Evolutionary conservation across 805 yeast genomes (phyloP).

Genomic region (Isabelozyma heimii): DNA sequence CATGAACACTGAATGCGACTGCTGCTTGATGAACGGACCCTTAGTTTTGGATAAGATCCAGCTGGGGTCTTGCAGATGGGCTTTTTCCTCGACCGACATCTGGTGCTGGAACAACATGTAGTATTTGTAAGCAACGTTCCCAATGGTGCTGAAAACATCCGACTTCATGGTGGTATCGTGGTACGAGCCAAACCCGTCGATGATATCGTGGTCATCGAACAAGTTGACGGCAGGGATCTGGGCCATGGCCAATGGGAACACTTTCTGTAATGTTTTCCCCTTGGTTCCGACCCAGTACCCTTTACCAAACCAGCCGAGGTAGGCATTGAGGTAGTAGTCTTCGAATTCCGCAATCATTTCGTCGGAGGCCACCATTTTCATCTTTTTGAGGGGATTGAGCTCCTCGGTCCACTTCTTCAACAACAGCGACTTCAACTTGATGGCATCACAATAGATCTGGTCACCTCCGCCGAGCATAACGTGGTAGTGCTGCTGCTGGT

Average conservation of each 20-base stretch:
- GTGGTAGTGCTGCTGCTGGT: constrained; percentile 63
- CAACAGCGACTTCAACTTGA: constrained; percentile 54
- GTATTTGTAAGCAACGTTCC: constrained; percentile 76
- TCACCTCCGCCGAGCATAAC: constrained; percentile 99
- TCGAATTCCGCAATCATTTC: constrained; percentile 56
- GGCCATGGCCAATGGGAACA: constrained; percentile 74
- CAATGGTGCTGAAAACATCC: constrained; percentile 68
- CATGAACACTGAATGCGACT: constrained; percentile 66
- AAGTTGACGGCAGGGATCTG: constrained; percentile 84
- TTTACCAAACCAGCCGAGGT: constrained; percentile 84
- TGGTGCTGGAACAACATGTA: constrained; percentile 94
- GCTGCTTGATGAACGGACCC: constrained; percentile 71
- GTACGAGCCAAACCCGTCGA: constrained; percentile 95
- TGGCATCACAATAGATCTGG: constrained; percentile 85
- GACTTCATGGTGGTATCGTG: constrained; percentile 69
- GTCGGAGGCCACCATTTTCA: constrained; percentile 35
- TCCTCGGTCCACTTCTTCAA: constrained; percentile 65
- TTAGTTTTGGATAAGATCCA: constrained; percentile 61
- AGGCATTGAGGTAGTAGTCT: constrained; percentile 67
- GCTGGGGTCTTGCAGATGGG: constrained; percentile 32
- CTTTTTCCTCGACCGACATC: constrained; percentile 42
- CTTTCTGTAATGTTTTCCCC: constrained; percentile 64
- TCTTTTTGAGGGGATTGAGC: constrained; percentile 46
- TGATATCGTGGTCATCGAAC: constrained; percentile 93
- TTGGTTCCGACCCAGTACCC: constrained; percentile 77